phyloP scores from a whole-genome alignment of 208 protist genomes.

The Lotmaria passim region DNA sequence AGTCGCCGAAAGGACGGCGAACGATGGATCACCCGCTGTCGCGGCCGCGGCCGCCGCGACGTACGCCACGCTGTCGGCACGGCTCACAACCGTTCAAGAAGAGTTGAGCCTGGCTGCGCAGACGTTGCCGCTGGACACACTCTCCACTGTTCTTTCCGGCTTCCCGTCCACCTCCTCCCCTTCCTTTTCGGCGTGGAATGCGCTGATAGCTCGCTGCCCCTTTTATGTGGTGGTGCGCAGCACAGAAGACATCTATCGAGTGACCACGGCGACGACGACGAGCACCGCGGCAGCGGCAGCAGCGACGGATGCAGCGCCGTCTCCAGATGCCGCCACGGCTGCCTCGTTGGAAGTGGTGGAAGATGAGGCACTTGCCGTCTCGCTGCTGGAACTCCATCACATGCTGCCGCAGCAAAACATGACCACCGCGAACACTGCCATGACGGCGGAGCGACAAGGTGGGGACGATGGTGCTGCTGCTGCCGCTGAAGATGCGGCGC shows the following conservation, averaged over 20 bases:
- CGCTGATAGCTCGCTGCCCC: not conserved
- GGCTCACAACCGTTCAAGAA: slow-evolving; percentile 2
- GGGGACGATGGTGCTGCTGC: not conserved
- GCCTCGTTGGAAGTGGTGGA: not conserved
- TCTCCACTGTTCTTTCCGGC: not conserved
- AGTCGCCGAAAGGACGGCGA: no score
- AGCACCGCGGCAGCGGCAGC: not conserved
- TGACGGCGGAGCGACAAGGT: no score
- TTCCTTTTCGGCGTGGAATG: not conserved
- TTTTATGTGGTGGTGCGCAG: slow-evolving; percentile 10
- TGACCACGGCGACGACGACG: no score
- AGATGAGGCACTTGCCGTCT: not conserved
- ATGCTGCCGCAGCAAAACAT: no score
- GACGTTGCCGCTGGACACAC: not conserved
- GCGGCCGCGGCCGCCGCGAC: not conserved
- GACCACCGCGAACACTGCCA: no score
- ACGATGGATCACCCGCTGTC: no score
- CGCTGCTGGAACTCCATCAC: not conserved
- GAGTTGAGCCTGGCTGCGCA: slow-evolving; percentile 13
- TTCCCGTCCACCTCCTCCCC: not conserved
- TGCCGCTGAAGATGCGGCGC: not conserved
- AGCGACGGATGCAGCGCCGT: no score
- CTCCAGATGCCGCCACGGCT: not conserved
- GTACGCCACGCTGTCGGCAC: slow-evolving; percentile 8
- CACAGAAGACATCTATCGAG: not conserved